phyloP scores from a whole-genome alignment of 2,329 filamentous ascomycete genomes.

The Piedraia hortae region DNA sequence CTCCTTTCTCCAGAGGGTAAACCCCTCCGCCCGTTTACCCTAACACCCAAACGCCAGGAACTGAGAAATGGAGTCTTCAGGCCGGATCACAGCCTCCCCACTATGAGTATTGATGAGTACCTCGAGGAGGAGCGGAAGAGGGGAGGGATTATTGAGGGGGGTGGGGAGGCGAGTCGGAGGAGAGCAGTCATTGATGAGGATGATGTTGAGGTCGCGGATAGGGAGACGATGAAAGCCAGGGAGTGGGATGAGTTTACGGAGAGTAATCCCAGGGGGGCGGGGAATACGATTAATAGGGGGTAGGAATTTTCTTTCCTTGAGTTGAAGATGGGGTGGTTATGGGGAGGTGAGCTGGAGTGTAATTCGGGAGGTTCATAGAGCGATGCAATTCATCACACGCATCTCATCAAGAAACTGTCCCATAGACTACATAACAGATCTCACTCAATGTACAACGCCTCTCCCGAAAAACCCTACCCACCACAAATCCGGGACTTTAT shows the following conservation, averaged over 20 bases:
- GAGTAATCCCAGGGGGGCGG: slow-evolving; percentile 58
- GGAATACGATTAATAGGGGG: slow-evolving; percentile 62
- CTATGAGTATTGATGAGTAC: slow-evolving; percentile 96
- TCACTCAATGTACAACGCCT: too few species aligned
- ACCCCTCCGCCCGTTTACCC: slow-evolving; percentile 71
- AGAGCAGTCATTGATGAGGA: slow-evolving; percentile 64
- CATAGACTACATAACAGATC: too few species aligned
- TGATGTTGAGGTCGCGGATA: slow-evolving; percentile 61
- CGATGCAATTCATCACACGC: too few species aligned
- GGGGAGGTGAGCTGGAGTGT: too few species aligned
- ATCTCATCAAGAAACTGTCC: too few species aligned
- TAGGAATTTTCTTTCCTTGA: too few species aligned
- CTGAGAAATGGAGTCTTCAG: slow-evolving; percentile 61
- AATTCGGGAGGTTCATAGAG: too few species aligned
- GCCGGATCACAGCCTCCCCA: slow-evolving; percentile 75
- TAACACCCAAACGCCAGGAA: slow-evolving; percentile 39
- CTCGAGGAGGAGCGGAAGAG: slow-evolving; percentile 65
- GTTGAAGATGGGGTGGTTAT: too few species aligned
- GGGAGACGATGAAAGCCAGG: slow-evolving; percentile 74
- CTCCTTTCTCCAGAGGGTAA: slow-evolving; percentile 54
- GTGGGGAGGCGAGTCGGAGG: slow-evolving; percentile 44
- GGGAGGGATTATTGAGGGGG: slow-evolving; percentile 76
- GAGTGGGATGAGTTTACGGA: slow-evolving; percentile 91
- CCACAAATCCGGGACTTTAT: too few species aligned
- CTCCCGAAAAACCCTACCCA: too few species aligned